Percentiles rank a stretch among this genome's conserved stretches.
Conservation (phyloP, 2,329 filamentous ascomycete genomes). For the Aspergillus aculeatinus region DNA sequence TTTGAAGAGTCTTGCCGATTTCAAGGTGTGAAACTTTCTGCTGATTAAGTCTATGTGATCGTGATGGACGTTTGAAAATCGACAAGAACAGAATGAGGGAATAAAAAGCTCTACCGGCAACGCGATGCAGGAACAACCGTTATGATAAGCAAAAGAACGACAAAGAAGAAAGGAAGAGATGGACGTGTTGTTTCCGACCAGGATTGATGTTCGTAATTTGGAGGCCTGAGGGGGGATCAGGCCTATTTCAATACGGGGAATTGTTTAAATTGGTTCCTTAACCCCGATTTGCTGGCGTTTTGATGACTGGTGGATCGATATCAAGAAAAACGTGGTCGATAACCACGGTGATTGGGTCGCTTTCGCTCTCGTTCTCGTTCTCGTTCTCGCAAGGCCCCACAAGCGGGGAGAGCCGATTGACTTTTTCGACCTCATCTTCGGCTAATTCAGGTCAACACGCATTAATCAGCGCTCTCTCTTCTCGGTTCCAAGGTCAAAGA, state of each 20-base stretch:
- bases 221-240: background rate
- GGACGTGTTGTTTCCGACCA: background rate
- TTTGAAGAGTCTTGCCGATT: too few relatives aligned
- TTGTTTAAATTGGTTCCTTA: background rate
- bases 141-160: background rate
- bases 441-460: background rate
- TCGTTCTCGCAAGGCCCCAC: conserved; percentile 26
- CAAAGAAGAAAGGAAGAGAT: background rate
- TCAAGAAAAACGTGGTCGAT: background rate
- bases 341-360: conserved; percentile 14
- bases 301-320: conserved; percentile 11
- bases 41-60: too few relatives aligned
- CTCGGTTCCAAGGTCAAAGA: background rate
- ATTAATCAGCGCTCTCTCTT: background rate
- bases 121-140: background rate
- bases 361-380: conserved; percentile 28
- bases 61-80: too few relatives aligned
- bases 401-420: background rate
- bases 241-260: conserved; percentile 1
- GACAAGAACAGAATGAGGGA: too few relatives aligned
- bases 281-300: conserved; percentile 5
- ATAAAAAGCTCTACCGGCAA: background rate
- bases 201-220: background rate
- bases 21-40: too few relatives aligned
- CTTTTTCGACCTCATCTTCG: background rate